Evolutionary conservation across 805 yeast species (phyloP), one percentile per base, ranked within the genome.

Genomic region (Kodamaea hsintzibuensis): DNA sequence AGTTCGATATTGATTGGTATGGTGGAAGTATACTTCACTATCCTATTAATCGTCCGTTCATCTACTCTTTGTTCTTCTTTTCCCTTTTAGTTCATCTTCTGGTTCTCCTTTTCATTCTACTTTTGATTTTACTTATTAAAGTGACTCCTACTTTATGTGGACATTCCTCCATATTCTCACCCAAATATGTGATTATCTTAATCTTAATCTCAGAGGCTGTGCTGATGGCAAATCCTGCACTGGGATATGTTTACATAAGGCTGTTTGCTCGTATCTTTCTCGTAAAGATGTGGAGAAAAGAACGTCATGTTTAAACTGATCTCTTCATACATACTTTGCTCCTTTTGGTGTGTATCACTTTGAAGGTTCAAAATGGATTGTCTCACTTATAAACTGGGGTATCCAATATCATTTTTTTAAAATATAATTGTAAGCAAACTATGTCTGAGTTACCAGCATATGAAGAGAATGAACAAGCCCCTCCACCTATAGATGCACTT

Each of bases 381-480:
- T n/a, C n/a, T n/a, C n/a, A 6, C 35, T 5, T 30, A 30, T 30
- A 30, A 30, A 30, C 13, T 30, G 35, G 13, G n/a, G n/a, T n/a
- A n/a, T n/a, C n/a, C n/a, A n/a, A n/a, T n/a, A n/a, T n/a, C n/a
- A n/a, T n/a, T 30, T 30, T 30, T 30, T 9, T 30, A 3, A 8
- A 30, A 30, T 30, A n/a, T 30, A 9, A 30, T 30, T 30, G 10
- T 12, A 30, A 30, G 35, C 35, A 10, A 30, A 30, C 8, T 30
- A 40, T 40, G 44, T 40, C 44, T 14, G 44, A 40, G 8, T 13
- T 40, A 16, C 44, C 44, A 40, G 44, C 44, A 7, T 40, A 40
- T 19, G 44, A 40, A 14, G 19, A 17, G 19, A 17, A 40, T 12
- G 44, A 40, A 14, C 12, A 17, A 17, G 25, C 19, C 13, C 25